Percentiles rank a stretch among this genome's conserved stretches.
phyloP scores from a whole-genome alignment of 345 rosid genomes.

The Boechera stricta region DNA sequence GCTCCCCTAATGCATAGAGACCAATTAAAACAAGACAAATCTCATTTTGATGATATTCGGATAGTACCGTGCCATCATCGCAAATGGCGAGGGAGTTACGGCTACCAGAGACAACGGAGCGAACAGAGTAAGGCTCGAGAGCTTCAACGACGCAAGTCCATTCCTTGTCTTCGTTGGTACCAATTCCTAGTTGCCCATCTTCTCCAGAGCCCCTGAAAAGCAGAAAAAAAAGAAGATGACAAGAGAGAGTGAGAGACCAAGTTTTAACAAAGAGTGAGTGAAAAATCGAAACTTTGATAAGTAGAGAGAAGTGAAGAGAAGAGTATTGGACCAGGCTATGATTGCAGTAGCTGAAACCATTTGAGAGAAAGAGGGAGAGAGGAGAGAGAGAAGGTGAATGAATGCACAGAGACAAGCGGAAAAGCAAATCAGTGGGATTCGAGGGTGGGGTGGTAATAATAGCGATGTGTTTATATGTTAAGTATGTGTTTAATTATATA shows the following conservation, averaged over 20 bases:
- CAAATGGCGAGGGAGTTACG: constrained; percentile 99
- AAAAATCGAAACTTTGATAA: constrained; percentile 34
- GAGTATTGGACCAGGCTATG: constrained; percentile 54
- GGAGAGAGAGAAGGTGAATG: constrained; percentile 4
- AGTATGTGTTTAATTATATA: constrained; percentile 1
- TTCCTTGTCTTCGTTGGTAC: constrained; percentile 81
- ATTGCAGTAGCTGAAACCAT: constrained; percentile 56
- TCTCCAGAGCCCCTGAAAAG: constrained; percentile 92
- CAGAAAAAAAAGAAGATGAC: not conserved
- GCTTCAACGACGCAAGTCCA: constrained; percentile 79
- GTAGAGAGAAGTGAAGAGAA: constrained; percentile 20
- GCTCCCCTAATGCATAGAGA: not conserved
- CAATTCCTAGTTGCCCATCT: constrained; percentile 95
- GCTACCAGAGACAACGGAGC: constrained; percentile 95
- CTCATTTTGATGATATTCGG: not conserved
- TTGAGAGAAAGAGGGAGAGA: constrained; percentile 13
- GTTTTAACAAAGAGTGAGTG: constrained; percentile 15
- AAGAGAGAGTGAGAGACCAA: constrained; percentile 5
- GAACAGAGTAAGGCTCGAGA: constrained; percentile 69
- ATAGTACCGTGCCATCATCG: constrained; percentile 79
- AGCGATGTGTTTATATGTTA: constrained; percentile 27
- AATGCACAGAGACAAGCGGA: constrained; percentile 34
- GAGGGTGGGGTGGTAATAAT: constrained; percentile 31
- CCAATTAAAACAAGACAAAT: constrained; percentile 20
- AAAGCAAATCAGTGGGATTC: constrained; percentile 42